These are phyloP conservation scores for Penicillium sp. DNA, from an alignment of 2,329 filamentous ascomycete species.

Conservation along the genomic window DNA sequence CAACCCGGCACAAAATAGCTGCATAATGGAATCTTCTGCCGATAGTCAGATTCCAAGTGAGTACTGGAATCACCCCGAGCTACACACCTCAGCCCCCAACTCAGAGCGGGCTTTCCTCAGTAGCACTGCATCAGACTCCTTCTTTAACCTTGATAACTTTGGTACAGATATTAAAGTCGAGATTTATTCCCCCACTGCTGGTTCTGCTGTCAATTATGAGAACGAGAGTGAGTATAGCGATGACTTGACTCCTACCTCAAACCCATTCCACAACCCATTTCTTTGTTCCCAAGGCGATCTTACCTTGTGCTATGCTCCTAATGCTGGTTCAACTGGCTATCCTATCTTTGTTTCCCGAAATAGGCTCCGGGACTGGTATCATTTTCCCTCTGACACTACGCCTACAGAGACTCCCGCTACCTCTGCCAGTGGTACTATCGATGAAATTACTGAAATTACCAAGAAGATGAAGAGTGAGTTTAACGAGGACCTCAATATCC, in stretches of 20 bases:
- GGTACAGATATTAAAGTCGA: constrained; percentile 1
- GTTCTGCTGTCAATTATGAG: background rate
- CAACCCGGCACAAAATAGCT: background rate
- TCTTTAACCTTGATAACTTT: background rate
- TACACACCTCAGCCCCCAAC: background rate
- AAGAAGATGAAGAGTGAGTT: background rate
- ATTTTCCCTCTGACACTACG: background rate
- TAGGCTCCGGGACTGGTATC: background rate
- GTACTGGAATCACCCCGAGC: background rate
- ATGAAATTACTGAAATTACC: background rate
- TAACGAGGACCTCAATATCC: background rate
- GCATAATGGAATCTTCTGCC: background rate
- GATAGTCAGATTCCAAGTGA: background rate
- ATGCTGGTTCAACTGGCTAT: background rate
- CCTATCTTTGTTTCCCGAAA: constrained; percentile 3
- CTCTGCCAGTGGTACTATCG: background rate
- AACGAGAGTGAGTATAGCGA: background rate
- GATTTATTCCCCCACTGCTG: background rate
- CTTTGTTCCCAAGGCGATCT: background rate
- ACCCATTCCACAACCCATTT: background rate
- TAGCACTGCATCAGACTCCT: background rate
- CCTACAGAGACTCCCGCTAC: background rate
- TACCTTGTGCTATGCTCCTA: background rate
- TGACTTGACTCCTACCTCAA: background rate
- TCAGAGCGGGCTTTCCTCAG: background rate